These are phyloP conservation scores for Helicocarpus griseus DNA, from an alignment of 2,329 filamentous ascomycete genomes.

Conservation along the genomic window DNA sequence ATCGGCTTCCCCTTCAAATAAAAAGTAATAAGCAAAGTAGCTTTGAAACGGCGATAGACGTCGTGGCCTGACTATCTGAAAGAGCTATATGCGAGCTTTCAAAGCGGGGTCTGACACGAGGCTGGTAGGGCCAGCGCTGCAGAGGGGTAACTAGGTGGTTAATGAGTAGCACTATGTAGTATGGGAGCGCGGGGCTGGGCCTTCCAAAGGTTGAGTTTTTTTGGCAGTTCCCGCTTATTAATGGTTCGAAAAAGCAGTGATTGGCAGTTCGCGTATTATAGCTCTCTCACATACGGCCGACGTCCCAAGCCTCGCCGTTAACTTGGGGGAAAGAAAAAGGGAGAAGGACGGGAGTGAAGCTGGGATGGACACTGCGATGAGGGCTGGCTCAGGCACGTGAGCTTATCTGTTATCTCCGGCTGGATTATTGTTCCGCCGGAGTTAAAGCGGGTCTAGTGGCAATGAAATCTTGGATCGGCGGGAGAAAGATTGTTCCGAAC, in stretches of 20 bases:
- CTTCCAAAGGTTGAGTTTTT: background rate
- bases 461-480: background rate
- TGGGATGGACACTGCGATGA: background rate
- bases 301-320: slow-evolving; percentile 3
- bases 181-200: background rate
- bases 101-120: background rate
- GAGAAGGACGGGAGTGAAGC: background rate
- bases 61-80: background rate
- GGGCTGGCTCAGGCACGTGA: background rate
- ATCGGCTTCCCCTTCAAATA: background rate
- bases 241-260: too few relatives aligned
- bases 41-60: background rate
- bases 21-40: background rate
- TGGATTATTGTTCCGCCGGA: background rate
- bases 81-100: background rate
- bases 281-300: background rate
- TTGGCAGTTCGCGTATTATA: background rate
- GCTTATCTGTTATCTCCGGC: background rate
- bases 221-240: background rate
- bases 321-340: background rate
- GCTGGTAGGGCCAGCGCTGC: background rate
- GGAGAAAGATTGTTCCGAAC: too few relatives aligned
- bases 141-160: slow-evolving; percentile 2
- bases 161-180: too few relatives aligned
- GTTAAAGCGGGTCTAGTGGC: too few relatives aligned